phyloP scores from a whole-genome alignment of 768 basidiomycete genomes.

The Kwoniella dendrophila region DNA sequence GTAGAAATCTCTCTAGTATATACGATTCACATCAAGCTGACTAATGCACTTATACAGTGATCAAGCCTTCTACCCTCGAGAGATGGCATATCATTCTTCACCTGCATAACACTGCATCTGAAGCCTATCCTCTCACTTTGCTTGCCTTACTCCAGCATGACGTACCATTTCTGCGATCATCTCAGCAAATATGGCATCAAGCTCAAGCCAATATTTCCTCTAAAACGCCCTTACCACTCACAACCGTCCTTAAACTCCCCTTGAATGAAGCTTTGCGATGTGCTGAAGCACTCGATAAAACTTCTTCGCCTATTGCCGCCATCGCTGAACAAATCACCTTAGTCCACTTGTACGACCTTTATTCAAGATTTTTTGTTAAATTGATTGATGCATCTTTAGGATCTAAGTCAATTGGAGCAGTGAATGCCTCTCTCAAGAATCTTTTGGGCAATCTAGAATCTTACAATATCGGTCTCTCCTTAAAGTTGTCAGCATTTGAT shows the following conservation, averaged over 20 bases:
- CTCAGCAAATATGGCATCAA: constrained; percentile 37
- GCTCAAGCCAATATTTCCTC: constrained; percentile 30
- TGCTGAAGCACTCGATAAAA: constrained; percentile 28
- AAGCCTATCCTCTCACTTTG: constrained; percentile 35
- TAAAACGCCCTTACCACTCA: constrained; percentile 25
- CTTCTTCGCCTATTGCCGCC: constrained; percentile 39
- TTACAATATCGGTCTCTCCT: constrained; percentile 20
- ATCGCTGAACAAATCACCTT: constrained; percentile 52
- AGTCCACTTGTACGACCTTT: constrained; percentile 48
- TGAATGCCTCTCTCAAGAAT: constrained; percentile 25
- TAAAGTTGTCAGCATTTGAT: constrained; percentile 40
- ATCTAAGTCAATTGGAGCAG: neutral
- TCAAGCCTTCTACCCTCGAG: constrained; percentile 13
- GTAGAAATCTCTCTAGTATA: constrained; percentile 6
- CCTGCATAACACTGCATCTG: constrained; percentile 31
- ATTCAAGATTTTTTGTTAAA: constrained; percentile 46
- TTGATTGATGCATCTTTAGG: constrained; percentile 44
- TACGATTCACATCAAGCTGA: constrained; percentile 6
- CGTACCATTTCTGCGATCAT: constrained; percentile 25
- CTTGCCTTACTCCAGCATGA: constrained; percentile 42
- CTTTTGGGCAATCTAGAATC: constrained; percentile 35
- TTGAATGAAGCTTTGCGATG: constrained; percentile 33
- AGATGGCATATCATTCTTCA: constrained; percentile 33
- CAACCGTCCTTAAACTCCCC: constrained; percentile 38
- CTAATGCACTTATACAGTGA: constrained; percentile 14